Percentiles rank a stretch among this genome's conserved stretches.
Evolutionary conservation across 805 yeast species (phyloP).

Genomic region (Candida argentea): DNA sequence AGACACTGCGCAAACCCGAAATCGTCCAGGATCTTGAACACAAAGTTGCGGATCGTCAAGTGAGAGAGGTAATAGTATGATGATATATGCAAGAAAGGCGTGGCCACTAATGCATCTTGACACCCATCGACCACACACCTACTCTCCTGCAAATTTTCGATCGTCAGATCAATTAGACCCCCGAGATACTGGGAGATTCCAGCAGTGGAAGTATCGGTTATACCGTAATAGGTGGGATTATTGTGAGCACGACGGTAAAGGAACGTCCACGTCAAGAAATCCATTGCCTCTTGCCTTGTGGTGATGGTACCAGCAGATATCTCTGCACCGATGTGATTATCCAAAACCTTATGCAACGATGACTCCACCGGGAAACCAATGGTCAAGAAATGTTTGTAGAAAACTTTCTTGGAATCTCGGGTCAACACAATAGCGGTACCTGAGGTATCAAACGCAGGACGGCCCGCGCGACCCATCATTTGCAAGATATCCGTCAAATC

Average conservation of each 20-base stretch:
- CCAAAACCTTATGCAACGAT: slow-evolving; percentile 66
- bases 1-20: slow-evolving; percentile 53
- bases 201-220: slow-evolving; percentile 46
- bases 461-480: slow-evolving; percentile 73
- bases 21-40: slow-evolving; percentile 40
- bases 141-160: slow-evolving; percentile 60
- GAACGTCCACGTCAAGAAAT: slow-evolving; percentile 70
- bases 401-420: slow-evolving; percentile 62
- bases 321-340: slow-evolving; percentile 75
- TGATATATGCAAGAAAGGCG: slow-evolving; percentile 76
- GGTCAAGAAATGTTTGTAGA: slow-evolving; percentile 69
- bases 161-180: slow-evolving; percentile 56
- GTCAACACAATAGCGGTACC: slow-evolving; percentile 73
- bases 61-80: slow-evolving; percentile 93
- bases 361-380: slow-evolving; percentile 80
- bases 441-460: slow-evolving; percentile 71
- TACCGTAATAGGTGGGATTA: slow-evolving; percentile 69
- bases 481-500: slow-evolving; percentile 73
- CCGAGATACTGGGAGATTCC: slow-evolving; percentile 54
- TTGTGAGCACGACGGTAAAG: slow-evolving; percentile 64
- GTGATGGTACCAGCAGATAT: slow-evolving; percentile 59
- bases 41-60: slow-evolving; percentile 65
- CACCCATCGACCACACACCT: slow-evolving; percentile 50
- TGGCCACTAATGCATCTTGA: slow-evolving; percentile 45
- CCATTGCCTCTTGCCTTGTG: slow-evolving; percentile 60